Conservation (phyloP, 352 stramenopile species). For the Pythium biforme region DNA sequence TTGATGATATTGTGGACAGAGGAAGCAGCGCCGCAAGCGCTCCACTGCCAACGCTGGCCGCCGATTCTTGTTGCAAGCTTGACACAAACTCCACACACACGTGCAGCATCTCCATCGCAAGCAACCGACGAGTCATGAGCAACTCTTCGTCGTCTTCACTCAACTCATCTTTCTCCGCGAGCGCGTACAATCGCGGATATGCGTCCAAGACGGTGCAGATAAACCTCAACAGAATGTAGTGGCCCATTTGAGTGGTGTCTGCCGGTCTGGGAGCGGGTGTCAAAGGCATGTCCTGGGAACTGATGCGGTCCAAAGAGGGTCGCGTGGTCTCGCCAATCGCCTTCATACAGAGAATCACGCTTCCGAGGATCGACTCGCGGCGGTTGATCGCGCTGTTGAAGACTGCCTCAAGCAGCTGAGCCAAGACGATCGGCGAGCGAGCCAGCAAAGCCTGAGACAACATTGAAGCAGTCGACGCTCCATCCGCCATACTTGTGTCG, state of each 20-base stretch:
- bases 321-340: constrained; percentile 42
- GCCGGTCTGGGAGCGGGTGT: not conserved
- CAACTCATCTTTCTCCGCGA: constrained; percentile 62
- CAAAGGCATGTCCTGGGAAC: not conserved
- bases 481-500: constrained; percentile 15
- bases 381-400: constrained; percentile 50
- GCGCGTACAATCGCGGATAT: constrained; percentile 45
- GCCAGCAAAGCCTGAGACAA: constrained; percentile 47
- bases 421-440: constrained; percentile 40
- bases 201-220: constrained; percentile 63
- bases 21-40: not conserved
- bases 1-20: not conserved
- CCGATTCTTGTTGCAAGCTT: constrained; percentile 17
- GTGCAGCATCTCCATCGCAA: constrained; percentile 52
- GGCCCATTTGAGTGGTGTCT: constrained; percentile 30
- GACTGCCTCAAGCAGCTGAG: constrained; percentile 56
- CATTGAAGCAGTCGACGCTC: constrained; percentile 37
- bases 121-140: constrained; percentile 35
- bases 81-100: constrained; percentile 56
- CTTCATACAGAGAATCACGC: constrained; percentile 54
- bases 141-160: constrained; percentile 70
- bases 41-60: not conserved
- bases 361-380: constrained; percentile 53
- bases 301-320: constrained; percentile 38
- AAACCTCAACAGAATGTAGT: constrained; percentile 56